Evolutionary conservation across 164 flowering plant species (phyloP).

Genomic region (Amborella trichopoda): DNA sequence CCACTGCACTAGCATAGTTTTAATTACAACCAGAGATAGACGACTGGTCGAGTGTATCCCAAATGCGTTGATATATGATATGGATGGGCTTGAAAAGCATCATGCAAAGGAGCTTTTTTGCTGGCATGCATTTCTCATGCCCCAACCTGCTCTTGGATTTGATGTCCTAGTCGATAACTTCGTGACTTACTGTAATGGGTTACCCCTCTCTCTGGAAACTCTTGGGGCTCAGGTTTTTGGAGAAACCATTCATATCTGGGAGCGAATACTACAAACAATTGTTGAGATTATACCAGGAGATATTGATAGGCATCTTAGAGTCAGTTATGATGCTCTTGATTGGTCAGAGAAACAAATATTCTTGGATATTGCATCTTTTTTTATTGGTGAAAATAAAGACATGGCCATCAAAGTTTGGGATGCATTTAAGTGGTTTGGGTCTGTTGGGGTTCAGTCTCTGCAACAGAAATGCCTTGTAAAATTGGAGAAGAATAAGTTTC

Average conservation of each 20-base stretch:
- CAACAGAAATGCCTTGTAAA: background rate
- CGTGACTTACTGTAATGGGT: slow-evolving; percentile 4
- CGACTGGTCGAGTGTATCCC: slow-evolving; percentile 3
- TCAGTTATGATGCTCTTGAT: background rate
- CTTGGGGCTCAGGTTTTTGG: slow-evolving; percentile 3
- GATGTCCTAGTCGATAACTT: slow-evolving; percentile 3
- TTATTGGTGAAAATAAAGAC: background rate
- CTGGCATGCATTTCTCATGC: slow-evolving; percentile 5
- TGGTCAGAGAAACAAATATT: background rate
- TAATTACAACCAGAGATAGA: slow-evolving; percentile 4
- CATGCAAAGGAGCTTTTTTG: too few species aligned
- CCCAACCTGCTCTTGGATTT: too few species aligned
- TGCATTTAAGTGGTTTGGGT: background rate
- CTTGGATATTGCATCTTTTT: background rate
- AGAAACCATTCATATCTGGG: slow-evolving; percentile 1
- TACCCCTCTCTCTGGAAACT: slow-evolving; percentile 3
- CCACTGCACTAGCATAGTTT: slow-evolving; percentile 1
- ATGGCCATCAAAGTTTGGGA: background rate
- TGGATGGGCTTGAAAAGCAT: slow-evolving; percentile 7
- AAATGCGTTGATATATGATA: slow-evolving; percentile 2
- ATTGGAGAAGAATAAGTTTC: background rate
- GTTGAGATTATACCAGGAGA: slow-evolving; percentile 4
- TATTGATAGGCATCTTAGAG: slow-evolving; percentile 1
- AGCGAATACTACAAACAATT: background rate
- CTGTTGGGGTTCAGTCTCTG: background rate